Evolutionary conservation across 371 early-diverging fungal species (phyloP), one percentile per base, ranked within the genome.

Genomic region (Sporodiniella umbellata): DNA sequence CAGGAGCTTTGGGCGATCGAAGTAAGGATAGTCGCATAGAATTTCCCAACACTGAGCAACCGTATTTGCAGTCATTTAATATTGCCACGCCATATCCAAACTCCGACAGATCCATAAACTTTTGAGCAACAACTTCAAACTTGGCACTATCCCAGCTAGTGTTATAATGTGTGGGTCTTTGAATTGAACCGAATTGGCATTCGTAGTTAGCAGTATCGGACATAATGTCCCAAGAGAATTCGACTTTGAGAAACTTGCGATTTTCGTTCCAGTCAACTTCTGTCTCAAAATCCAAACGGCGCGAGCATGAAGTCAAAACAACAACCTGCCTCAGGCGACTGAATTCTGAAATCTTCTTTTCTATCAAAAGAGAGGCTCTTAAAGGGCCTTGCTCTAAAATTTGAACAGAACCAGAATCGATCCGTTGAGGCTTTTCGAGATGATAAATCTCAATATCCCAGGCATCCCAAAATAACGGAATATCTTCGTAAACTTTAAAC

Each of bases 41-140:
- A 57, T 89, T 89, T 5, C 66, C 84, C 47, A 87, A 80, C n/a
- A 84, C 83, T 1, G 94, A 77, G 63, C 88, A 89, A 3, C 89
- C 87, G 57, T 88, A 92, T 57, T 88, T 94, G 83, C 90, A 84
- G 62, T 96, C 96, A 65, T 92, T 95, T 49, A 95, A 62, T 26
- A 95, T 58, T 0, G 95, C 85, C 8, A 94, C 87, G 17, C 97
- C 97, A 66, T 88, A 94, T 0, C 94, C 95, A 52, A 73, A 85
- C 62, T 97, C 95, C 0, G 90, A 90, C 15, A 93, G 70, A 51
- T 95, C 96, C 5, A 86, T 94, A 72, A 87, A 96, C 64, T 90
- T 93, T 78, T 97, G 97, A 0, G 86, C 93, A 53, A 92, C 93
- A 4, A 95, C 95, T 69, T 96, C 96, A 62, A 97, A 97, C 48